Conservation (phyloP, 441 rosid genomes). For the Eutrema salsugineum region DNA sequence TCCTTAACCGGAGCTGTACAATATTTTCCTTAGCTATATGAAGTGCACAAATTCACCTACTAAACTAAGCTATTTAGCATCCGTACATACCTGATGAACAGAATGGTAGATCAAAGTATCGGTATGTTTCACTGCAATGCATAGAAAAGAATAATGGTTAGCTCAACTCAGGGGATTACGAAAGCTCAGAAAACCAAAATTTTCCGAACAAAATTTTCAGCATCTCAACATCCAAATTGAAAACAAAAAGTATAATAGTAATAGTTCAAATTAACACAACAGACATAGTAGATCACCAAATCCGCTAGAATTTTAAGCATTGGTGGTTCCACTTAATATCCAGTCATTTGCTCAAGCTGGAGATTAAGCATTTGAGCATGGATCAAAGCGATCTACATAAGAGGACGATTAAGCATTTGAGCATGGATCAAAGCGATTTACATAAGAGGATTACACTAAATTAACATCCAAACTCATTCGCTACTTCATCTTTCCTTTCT, state of each 20-base stretch:
- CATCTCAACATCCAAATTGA: not conserved
- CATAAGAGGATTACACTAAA: not conserved
- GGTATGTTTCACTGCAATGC: conserved; percentile 20
- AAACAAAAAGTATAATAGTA: not conserved
- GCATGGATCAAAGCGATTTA: not conserved
- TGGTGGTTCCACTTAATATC: not conserved
- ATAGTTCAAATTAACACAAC: not conserved
- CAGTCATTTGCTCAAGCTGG: not conserved
- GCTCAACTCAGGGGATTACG: not conserved
- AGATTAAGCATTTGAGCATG: not conserved
- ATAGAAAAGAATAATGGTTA: not conserved
- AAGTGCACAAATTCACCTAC: not conserved
- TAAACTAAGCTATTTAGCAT: not conserved
- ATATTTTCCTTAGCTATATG: not conserved
- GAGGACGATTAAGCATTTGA: too few relatives aligned
- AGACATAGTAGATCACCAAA: not conserved
- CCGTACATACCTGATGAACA: conserved; percentile 23
- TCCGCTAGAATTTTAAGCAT: not conserved
- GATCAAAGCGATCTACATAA: not conserved
- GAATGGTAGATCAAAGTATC: conserved; percentile 23
- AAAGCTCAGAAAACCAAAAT: not conserved
- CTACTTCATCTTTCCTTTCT: not conserved
- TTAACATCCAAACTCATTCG: not conserved
- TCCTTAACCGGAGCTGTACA: conserved; percentile 26
- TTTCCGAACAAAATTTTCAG: not conserved